Evolutionary conservation across 2,329 filamentous ascomycete genomes (phyloP).

Genomic region (Dactylonectria estremocensis): DNA sequence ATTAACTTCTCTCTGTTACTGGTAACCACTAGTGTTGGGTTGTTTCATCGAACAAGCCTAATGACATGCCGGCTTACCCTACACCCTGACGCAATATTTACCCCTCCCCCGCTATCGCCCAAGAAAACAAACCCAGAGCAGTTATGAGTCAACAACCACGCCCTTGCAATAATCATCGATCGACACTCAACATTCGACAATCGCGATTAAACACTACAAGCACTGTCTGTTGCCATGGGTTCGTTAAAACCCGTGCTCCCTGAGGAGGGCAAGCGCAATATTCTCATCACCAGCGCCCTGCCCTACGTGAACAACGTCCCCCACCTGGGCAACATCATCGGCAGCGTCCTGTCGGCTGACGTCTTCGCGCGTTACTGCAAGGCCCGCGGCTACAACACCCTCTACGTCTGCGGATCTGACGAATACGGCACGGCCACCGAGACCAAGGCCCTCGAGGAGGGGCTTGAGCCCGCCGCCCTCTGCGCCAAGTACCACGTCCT

Average conservation of each 20-base stretch:
- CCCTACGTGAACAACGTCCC: slow-evolving; percentile 85
- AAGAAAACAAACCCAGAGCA: slow-evolving; percentile 37
- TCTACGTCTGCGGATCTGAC: slow-evolving; percentile 90
- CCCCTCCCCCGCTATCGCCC: slow-evolving; percentile 40
- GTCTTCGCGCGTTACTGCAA: slow-evolving; percentile 88
- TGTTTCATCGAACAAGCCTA: not conserved
- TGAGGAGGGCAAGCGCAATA: slow-evolving; percentile 83
- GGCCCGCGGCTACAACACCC: slow-evolving; percentile 82
- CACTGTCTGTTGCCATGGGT: slow-evolving; percentile 39
- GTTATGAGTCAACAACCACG: slow-evolving; percentile 45
- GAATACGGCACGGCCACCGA: slow-evolving; percentile 98
- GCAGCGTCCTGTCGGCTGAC: slow-evolving; percentile 89
- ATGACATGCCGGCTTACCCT: slow-evolving; percentile 32
- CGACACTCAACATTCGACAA: not conserved
- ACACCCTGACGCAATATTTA: slow-evolving; percentile 23
- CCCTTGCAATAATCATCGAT: not conserved
- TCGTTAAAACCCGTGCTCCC: slow-evolving; percentile 69
- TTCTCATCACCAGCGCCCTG: slow-evolving; percentile 92
- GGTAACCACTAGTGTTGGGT: not conserved
- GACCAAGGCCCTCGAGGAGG: slow-evolving; percentile 93
- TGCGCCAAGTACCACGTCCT: slow-evolving; percentile 94
- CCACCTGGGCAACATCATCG: slow-evolving; percentile 91
- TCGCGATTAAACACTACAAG: slow-evolving; percentile 22
- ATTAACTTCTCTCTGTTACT: not conserved
- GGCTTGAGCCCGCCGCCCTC: slow-evolving; percentile 84